A percentile compares a stretch with the other conserved stretches of the same genome.
phyloP scores from a whole-genome alignment of 495 filamentous ascomycete species.

The Parmelia sp. region DNA sequence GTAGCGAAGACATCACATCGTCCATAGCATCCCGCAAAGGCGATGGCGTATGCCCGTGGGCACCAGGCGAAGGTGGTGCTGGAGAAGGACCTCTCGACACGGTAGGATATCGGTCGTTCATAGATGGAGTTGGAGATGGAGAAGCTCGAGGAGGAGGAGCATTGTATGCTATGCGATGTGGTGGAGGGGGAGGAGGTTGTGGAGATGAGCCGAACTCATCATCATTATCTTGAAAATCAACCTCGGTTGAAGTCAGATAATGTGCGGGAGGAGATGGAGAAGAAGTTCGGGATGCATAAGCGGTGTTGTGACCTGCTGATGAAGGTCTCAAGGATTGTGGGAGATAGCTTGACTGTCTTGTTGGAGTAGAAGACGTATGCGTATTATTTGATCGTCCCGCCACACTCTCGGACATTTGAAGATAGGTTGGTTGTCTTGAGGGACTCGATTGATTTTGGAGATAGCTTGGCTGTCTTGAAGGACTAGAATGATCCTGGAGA shows the following conservation, averaged over 20 bases:
- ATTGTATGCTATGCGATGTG: conserved; percentile 32
- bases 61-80: conserved; percentile 55
- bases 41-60: conserved; percentile 73
- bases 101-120: conserved; percentile 45
- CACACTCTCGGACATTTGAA: conserved; percentile 7
- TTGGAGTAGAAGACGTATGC: conserved; percentile 11
- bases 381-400: conserved; percentile 13
- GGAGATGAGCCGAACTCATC: conserved; percentile 31
- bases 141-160: conserved; percentile 28
- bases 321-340: conserved; percentile 15
- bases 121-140: conserved; percentile 39
- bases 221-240: conserved; percentile 35
- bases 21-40: conserved; percentile 93
- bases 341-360: conserved; percentile 19
- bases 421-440: conserved; percentile 15
- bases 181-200: conserved; percentile 35
- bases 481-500: conserved; percentile 8
- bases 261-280: conserved; percentile 33
- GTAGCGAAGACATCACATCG: conserved; percentile 92
- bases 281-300: conserved; percentile 23
- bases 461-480: conserved; percentile 16
- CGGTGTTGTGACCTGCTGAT: conserved; percentile 10
- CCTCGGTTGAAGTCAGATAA: conserved; percentile 29
- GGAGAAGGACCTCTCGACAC: conserved; percentile 55
- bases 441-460: conserved; percentile 9